Percentiles rank a stretch among this genome's conserved stretches.
Conservation (phyloP, 257 asterid genomes). For the Gentiana macrophylla region DNA sequence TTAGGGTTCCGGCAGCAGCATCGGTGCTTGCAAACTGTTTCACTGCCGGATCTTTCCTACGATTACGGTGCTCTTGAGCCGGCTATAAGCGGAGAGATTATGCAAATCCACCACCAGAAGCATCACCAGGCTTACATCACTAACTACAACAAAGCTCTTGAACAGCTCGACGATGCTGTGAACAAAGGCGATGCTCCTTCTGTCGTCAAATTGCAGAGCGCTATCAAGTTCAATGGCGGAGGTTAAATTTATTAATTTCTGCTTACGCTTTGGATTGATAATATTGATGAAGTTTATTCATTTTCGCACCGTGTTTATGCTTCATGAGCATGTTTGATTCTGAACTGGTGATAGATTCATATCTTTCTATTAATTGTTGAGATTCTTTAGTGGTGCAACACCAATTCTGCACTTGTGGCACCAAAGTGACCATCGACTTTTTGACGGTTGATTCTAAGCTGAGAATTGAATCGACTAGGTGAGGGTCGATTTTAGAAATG, state of each 20-base stretch:
- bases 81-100: constrained; percentile 79
- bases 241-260: constrained; percentile 27
- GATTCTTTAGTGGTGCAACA: too few relatives aligned
- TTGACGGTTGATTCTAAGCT: too few relatives aligned
- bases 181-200: constrained; percentile 57
- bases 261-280: too few relatives aligned
- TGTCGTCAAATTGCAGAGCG: constrained; percentile 73
- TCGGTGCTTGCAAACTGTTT: constrained; percentile 48
- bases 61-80: constrained; percentile 87
- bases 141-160: constrained; percentile 79
- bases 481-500: too few relatives aligned
- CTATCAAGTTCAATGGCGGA: constrained; percentile 96
- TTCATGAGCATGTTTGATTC: too few relatives aligned
- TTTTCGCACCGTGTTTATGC: too few relatives aligned
- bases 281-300: too few relatives aligned
- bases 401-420: too few relatives aligned
- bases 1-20: constrained; percentile 28
- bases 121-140: constrained; percentile 90
- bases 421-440: too few relatives aligned
- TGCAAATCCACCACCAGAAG: constrained; percentile 96
- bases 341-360: too few relatives aligned
- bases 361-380: too few relatives aligned
- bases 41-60: constrained; percentile 82
- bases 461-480: too few relatives aligned
- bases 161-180: constrained; percentile 69